Base-by-base conservation (phyloP, 2,329 filamentous ascomycete species). In the Piedraia hortae region DNA sequence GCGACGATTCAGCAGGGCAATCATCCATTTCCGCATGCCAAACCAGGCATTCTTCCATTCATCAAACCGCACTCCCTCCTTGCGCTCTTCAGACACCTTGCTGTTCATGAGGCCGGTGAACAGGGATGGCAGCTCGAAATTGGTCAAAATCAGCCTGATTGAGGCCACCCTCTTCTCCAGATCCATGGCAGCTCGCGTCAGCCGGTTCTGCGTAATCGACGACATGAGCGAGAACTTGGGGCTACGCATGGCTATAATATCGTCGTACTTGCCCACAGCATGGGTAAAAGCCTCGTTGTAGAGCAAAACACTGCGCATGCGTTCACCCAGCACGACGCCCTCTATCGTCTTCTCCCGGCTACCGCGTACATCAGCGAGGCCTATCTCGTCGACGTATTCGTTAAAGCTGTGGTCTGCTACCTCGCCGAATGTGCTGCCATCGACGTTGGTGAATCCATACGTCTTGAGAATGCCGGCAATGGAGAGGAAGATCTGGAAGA, bases 251-350 rank as follows among this genome's bases (percentile, higher is more conserved):
- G 65, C 56, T 27, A 78, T 62, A 14, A 77, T 56, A 10, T 73
- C 60, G 27, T 82, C 54, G 30, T 59, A 75, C 44, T 85, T 88
- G 21, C 82, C 85, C 6, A 74, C 77, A 1, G 69, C 77, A 43
- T 93, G 85, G 4, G 78, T 66, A 37, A 91, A 93, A 0, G 75
- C 77, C 44, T 91, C 78, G 26, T 74, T 75, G 46, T 89, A 93
- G 2, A 97, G 56, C 5, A 67, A 58, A 35, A 69, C 62, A 21
- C 62, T 89, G 26, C 68, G 67, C 65, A 93, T 73, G 16, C 62
- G 62, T 47, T 97, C 82, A 25, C 74, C 80, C 6, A 97, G 53
- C n/a, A 93, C 59, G 20, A 93, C 57, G 0, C 69, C 73, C 45
- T 93, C 77, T 12, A 93, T 55, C 0, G 74, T 90, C 54, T 85